phyloP scores from a whole-genome alignment of 2,329 filamentous ascomycete genomes.

The Colletotrichum lini region DNA sequence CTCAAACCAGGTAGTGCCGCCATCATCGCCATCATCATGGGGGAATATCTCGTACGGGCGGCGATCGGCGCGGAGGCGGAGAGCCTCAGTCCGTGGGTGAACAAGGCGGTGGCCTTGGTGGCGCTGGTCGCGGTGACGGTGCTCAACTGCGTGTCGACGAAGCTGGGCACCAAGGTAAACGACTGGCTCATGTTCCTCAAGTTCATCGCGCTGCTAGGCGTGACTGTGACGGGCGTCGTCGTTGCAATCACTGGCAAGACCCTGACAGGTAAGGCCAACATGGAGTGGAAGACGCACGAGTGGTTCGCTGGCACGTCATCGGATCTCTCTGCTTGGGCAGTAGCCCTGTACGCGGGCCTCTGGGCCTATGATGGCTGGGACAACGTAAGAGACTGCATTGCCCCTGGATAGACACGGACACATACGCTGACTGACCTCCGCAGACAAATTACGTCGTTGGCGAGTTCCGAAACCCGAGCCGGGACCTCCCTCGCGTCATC shows the following conservation, averaged over 20 bases:
- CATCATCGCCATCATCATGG: conserved; percentile 98
- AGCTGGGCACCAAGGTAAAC: conserved; percentile 86
- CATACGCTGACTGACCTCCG: neutral
- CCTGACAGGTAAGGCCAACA: conserved; percentile 79
- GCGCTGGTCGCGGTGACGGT: conserved; percentile 84
- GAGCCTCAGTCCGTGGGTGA: conserved; percentile 87
- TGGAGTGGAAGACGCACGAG: conserved; percentile 87
- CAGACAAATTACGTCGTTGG: conserved; percentile 98
- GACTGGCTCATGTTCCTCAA: conserved; percentile 98
- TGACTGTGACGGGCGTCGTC: conserved; percentile 89
- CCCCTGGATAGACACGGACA: conserved; percentile 29
- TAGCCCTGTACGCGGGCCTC: conserved; percentile 93
- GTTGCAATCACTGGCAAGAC: conserved; percentile 90
- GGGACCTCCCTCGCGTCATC: conserved; percentile 93
- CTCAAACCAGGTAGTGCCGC: conserved; percentile 94
- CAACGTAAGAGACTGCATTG: conserved; percentile 77
- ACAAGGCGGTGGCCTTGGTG: conserved; percentile 86
- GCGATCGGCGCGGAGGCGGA: conserved; percentile 89
- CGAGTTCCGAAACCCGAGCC: conserved; percentile 91
- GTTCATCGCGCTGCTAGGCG: conserved; percentile 88
- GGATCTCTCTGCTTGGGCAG: conserved; percentile 88
- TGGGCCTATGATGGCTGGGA: conserved; percentile 99
- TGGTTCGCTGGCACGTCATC: conserved; percentile 92
- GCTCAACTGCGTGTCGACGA: conserved; percentile 92
- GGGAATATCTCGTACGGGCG: conserved; percentile 94